Conservation (phyloP, 805 yeast species). For the Barnettozyma sp. region DNA sequence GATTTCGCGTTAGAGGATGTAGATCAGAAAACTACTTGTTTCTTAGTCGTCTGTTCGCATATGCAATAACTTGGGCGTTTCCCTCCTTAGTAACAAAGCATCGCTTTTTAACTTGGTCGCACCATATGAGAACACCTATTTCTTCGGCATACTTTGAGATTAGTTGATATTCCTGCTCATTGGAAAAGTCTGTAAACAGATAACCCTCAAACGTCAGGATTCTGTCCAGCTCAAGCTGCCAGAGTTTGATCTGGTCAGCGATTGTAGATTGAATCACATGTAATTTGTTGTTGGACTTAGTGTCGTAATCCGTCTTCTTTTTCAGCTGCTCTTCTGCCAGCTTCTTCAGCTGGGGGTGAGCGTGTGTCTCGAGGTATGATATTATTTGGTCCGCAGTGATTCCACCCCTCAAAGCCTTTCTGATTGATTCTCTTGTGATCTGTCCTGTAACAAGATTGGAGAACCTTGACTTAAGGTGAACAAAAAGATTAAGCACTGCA, state of each 20-base stretch:
- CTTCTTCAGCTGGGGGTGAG: conserved; percentile 85
- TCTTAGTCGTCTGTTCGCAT: conserved; percentile 59
- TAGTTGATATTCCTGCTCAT: conserved; percentile 66
- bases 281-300: conserved; percentile 41
- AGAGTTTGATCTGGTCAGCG: conserved; percentile 88
- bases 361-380: conserved; percentile 81
- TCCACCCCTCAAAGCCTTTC: conserved; percentile 79
- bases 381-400: conserved; percentile 94
- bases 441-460: conserved; percentile 91
- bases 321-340: conserved; percentile 62
- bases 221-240: conserved; percentile 96
- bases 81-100: conserved; percentile 90
- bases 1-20: too few relatives aligned
- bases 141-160: conserved; percentile 78
- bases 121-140: conserved; percentile 89
- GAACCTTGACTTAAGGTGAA: conserved; percentile 77
- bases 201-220: conserved; percentile 83
- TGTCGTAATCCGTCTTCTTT: conserved; percentile 56
- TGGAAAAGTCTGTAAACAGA: conserved; percentile 78
- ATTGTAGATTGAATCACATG: conserved; percentile 88
- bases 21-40: too few relatives aligned
- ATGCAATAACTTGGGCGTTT: conserved; percentile 83
- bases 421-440: conserved; percentile 84
- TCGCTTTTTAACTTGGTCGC: conserved; percentile 55
- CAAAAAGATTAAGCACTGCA: conserved; percentile 84